phyloP scores from a whole-genome alignment of 768 basidiomycete species.

The Leccinum subgranulosum region DNA sequence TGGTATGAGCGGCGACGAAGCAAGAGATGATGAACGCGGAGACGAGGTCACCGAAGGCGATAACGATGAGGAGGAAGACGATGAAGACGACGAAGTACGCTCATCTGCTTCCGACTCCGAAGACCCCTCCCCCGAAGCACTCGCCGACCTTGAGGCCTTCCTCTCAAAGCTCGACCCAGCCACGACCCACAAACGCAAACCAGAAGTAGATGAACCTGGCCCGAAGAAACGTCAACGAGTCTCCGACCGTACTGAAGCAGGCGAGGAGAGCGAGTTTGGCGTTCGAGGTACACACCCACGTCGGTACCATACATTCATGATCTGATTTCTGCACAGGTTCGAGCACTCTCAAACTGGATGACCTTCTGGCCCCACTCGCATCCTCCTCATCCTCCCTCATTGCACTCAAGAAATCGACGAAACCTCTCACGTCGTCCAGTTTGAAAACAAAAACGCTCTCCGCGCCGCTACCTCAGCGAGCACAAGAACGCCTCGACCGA shows the following conservation, averaged over 20 bases:
- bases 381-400: conserved; percentile 54
- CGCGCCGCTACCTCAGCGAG: conserved; percentile 81
- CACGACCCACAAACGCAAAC: conserved; percentile 56
- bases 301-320: neutral
- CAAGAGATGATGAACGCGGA: conserved; percentile 28
- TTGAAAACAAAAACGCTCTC: conserved; percentile 60
- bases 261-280: conserved; percentile 79
- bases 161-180: conserved; percentile 62
- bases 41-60: conserved; percentile 20
- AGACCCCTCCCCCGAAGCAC: conserved; percentile 49
- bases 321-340: conserved; percentile 18
- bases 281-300: conserved; percentile 41
- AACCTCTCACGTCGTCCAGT: conserved; percentile 53
- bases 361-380: conserved; percentile 71
- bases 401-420: conserved; percentile 68
- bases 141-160: conserved; percentile 69
- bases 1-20: conserved; percentile 36
- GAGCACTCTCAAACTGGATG: conserved; percentile 60
- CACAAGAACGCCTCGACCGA: conserved; percentile 87
- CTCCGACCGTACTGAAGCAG: conserved; percentile 73
- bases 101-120: conserved; percentile 48
- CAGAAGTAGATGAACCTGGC: conserved; percentile 22
- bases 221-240: conserved; percentile 56
- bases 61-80: conserved; percentile 25
- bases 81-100: conserved; percentile 44